phyloP scores from a whole-genome alignment of 2,329 filamentous ascomycete species.

The Didymella glomerata region DNA sequence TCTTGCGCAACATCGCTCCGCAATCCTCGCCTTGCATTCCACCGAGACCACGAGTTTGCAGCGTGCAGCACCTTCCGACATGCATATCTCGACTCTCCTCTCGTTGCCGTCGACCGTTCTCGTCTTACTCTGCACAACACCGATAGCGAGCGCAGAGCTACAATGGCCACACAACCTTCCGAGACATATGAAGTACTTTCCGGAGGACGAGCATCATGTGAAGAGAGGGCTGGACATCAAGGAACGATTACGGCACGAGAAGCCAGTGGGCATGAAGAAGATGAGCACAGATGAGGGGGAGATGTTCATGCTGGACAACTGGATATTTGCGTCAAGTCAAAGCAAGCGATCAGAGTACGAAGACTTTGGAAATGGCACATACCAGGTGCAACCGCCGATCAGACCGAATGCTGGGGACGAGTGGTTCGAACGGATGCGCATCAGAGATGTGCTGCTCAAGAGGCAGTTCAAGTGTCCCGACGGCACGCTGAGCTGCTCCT shows the following conservation, averaged over 20 bases:
- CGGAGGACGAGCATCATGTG: slow-evolving; percentile 56
- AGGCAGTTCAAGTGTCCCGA: slow-evolving; percentile 72
- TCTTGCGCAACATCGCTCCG: slow-evolving; percentile 14
- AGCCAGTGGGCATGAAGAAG: slow-evolving; percentile 73
- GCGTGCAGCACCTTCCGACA: slow-evolving; percentile 20
- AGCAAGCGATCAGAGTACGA: slow-evolving; percentile 22
- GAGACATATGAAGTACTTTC: slow-evolving; percentile 57
- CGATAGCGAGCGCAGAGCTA: slow-evolving; percentile 41
- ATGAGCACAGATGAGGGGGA: slow-evolving; percentile 75
- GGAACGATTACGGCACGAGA: slow-evolving; percentile 51
- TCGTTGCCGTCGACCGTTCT: slow-evolving; percentile 45
- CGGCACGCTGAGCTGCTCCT: slow-evolving; percentile 70
- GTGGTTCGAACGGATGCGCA: slow-evolving; percentile 49
- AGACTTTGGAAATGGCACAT: slow-evolving; percentile 31
- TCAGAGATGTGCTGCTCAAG: slow-evolving; percentile 54
- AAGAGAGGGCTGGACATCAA: slow-evolving; percentile 54
- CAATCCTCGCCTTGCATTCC: slow-evolving; percentile 29
- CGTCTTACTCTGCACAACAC: slow-evolving; percentile 38
- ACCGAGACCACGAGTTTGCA: slow-evolving; percentile 18
- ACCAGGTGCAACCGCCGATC: slow-evolving; percentile 37
- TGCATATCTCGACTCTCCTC: slow-evolving; percentile 41
- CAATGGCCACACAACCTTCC: slow-evolving; percentile 60
- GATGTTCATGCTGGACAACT: slow-evolving; percentile 77
- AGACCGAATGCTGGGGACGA: slow-evolving; percentile 39
- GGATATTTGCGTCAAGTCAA: slow-evolving; percentile 54